Percentiles rank a stretch among this genome's conserved stretches.
phyloP scores from a whole-genome alignment of 2,329 filamentous ascomycete genomes.

The Microsporum audouinii region DNA sequence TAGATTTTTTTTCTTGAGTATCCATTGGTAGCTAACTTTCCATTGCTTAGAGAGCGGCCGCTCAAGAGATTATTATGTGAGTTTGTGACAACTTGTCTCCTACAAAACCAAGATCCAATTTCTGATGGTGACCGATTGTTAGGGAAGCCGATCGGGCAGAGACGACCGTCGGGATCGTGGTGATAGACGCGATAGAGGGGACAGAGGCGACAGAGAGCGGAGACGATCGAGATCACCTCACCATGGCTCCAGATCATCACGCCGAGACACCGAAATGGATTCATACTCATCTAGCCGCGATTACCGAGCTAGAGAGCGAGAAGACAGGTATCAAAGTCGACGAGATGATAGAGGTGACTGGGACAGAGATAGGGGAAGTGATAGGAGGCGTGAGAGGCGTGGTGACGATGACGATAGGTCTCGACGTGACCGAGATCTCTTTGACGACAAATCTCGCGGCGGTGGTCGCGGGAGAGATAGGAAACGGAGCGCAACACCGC shows the following conservation, averaged over 20 bases:
- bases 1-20: not conserved
- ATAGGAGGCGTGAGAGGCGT: conserved; percentile 50
- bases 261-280: conserved; percentile 67
- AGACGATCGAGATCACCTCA: conserved; percentile 81
- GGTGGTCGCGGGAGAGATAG: conserved; percentile 37
- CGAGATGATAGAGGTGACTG: conserved; percentile 59
- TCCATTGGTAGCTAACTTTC: not conserved
- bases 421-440: conserved; percentile 49
- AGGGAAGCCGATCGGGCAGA: conserved; percentile 39
- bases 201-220: conserved; percentile 44
- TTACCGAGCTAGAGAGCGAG: conserved; percentile 84
- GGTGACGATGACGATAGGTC: conserved; percentile 49
- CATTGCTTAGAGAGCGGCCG: conserved; percentile 38
- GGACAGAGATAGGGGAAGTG: conserved; percentile 55
- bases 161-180: conserved; percentile 31
- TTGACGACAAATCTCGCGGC: conserved; percentile 48
- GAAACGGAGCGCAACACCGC: conserved; percentile 66
- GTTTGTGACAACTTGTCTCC: conserved; percentile 18
- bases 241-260: conserved; percentile 52
- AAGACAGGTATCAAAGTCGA: conserved; percentile 74
- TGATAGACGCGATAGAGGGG: conserved; percentile 37
- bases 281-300: conserved; percentile 86
- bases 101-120: conserved; percentile 16
- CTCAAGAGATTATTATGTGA: conserved; percentile 44
- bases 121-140: conserved; percentile 18